Evolutionary conservation across 2,329 filamentous ascomycete species (phyloP), one percentile per base, ranked within the genome.

Genomic region (Fusarium abutilonis): DNA sequence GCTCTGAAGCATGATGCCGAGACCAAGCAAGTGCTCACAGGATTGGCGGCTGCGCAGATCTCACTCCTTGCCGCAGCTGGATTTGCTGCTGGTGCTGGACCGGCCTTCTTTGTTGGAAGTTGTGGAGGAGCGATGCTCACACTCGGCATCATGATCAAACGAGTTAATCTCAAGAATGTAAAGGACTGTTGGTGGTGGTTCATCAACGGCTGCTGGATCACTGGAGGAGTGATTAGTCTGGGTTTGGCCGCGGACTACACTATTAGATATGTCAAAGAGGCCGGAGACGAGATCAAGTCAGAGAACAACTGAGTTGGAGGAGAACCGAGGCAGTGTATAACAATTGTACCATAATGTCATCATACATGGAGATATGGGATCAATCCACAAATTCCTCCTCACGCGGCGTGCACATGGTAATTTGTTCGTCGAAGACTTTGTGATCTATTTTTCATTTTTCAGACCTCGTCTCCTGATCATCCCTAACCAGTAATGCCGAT

Each of bases 141-240:
- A 4, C 75, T 90, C 35, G 86, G 82, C 3, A 74, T 83, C 67
- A 91, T 91, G 88, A 90, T 91, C 68, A 84, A 79, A 71, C 83
- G 80, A 54, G 88, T 90, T 51, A 85, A 89, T 58, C 73, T 91
- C 44, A 88, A 88, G 72, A 84, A 79, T 63, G 86, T 87, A 40
- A 84, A 85, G 70, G 80, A 89, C 69, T 91, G 89, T 66, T 91
- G 88, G 89, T 89, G 88, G 87, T 91, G 89, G 89, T 91, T 91
- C 67, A 83, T 86, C 28, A 89, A 89, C 66, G 88, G 88, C 10
- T 89, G 86, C 66, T 87, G 84, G 84, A 81, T 89, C 60, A 90
- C 88, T 10, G 88, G 88, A 9, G 86, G 87, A 21, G 80, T 79
- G 5, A 85, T 90, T 61, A 83, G 84, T 64, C 55, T 82, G 3